Evolutionary conservation across 1,284 basidiomycete genomes (phyloP).

Genomic region (Cryptococcus maquisensis): DNA sequence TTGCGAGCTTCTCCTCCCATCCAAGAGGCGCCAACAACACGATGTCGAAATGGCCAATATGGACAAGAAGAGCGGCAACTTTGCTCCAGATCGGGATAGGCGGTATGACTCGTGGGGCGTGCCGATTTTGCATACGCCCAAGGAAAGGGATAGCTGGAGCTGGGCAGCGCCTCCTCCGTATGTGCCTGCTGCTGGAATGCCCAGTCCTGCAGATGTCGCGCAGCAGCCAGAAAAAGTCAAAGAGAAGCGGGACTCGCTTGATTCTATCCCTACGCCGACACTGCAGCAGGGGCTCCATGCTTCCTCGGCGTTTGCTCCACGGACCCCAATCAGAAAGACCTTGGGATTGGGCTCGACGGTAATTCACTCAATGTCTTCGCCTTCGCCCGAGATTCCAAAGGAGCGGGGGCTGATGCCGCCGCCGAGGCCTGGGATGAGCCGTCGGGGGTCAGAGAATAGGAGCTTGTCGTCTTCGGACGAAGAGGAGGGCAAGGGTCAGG

Average conservation of each 20-base stretch:
- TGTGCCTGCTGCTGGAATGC: constrained; percentile 2
- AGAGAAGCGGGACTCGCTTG: constrained; percentile 5
- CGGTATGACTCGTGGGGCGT: background rate
- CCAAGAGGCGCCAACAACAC: background rate
- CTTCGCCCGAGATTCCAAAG: constrained; percentile 1
- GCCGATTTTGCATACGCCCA: background rate
- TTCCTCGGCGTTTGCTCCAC: background rate
- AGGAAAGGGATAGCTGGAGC: constrained; percentile 4
- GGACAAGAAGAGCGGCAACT: constrained; percentile 5
- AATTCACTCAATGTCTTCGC: constrained; percentile 4
- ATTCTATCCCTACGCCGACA: constrained; percentile 13
- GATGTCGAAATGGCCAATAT: constrained; percentile 3
- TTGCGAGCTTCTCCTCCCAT: constrained; percentile 20
- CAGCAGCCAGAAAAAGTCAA: background rate
- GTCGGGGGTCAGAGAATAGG: background rate
- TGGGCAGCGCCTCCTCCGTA: constrained; percentile 29
- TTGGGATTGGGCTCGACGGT: background rate
- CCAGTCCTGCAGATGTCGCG: background rate
- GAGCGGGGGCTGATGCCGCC: constrained; percentile 12
- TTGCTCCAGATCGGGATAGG: constrained; percentile 1
- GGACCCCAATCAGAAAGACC: background rate
- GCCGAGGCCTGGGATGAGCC: constrained; percentile 11
- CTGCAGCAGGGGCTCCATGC: no score
- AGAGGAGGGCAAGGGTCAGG: background rate
- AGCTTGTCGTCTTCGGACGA: background rate